Conservation (phyloP, 345 rosid genomes). For the Trapa incisa region DNA sequence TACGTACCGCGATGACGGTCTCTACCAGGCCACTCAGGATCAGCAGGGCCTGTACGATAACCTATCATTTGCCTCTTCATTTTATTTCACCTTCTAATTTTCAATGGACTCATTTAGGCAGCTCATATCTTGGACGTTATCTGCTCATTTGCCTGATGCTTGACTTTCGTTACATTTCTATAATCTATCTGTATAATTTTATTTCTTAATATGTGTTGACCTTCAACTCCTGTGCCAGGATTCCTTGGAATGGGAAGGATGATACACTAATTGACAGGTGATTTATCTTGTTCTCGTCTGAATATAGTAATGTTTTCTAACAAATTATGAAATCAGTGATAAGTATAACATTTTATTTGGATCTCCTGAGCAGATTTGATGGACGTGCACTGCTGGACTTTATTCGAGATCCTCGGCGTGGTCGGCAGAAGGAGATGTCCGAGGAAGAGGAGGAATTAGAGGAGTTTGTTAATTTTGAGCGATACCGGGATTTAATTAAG, state of each 20-base stretch:
- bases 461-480: constrained; percentile 99
- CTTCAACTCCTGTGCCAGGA: constrained; percentile 28
- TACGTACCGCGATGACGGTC: constrained; percentile 71
- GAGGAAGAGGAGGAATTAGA: constrained; percentile 95
- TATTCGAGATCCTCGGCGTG: constrained; percentile 57
- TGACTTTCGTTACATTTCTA: neutral
- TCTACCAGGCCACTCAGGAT: constrained; percentile 78
- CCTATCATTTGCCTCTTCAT: neutral
- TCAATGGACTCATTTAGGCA: neutral
- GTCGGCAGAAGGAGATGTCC: constrained; percentile 40
- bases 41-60: constrained; percentile 74
- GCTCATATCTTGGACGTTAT: neutral
- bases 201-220: neutral
- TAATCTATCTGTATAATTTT: neutral
- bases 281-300: neutral
- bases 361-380: constrained; percentile 40
- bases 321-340: neutral
- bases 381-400: constrained; percentile 96
- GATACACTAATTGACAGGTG: constrained; percentile 78
- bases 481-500: constrained; percentile 99
- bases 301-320: neutral
- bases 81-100: neutral
- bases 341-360: neutral
- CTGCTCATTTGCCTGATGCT: neutral
- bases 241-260: constrained; percentile 87